Conservation (phyloP, 2,329 filamentous ascomycete species). For the Paramyrothecium sp. region DNA sequence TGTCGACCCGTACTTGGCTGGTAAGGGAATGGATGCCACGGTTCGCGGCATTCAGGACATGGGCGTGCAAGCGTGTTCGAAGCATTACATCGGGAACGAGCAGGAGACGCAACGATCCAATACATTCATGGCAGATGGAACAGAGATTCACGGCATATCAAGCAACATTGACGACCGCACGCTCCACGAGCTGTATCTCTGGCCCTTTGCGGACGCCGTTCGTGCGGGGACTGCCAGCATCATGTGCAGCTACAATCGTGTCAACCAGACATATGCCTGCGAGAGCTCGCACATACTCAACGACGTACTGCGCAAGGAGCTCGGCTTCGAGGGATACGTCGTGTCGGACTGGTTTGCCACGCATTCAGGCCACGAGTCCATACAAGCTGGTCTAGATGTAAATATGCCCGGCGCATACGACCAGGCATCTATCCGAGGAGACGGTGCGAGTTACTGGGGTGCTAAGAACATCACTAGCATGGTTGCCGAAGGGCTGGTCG, state of each 20-base stretch:
- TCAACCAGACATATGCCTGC: slow-evolving; percentile 62
- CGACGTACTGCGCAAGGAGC: slow-evolving; percentile 67
- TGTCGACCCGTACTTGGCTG: neutral
- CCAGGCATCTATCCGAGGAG: neutral
- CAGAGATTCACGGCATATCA: slow-evolving; percentile 31
- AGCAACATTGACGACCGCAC: slow-evolving; percentile 74
- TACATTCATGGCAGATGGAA: neutral
- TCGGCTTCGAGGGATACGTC: slow-evolving; percentile 68
- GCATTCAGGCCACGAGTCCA: neutral
- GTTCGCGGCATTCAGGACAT: neutral
- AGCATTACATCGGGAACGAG: neutral
- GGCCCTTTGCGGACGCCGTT: slow-evolving; percentile 63
- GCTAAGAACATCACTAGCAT: neutral
- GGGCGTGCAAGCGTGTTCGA: neutral
- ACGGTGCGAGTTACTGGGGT: neutral
- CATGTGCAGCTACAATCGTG: slow-evolving; percentile 78
- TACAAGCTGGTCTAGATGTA: neutral
- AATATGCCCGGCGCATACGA: neutral
- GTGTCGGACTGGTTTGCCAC: slow-evolving; percentile 50
- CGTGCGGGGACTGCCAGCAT: slow-evolving; percentile 72
- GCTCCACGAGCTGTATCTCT: slow-evolving; percentile 68
- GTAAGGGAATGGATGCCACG: neutral
- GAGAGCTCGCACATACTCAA: slow-evolving; percentile 67
- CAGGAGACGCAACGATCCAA: neutral
- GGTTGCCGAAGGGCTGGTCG: neutral